Conservation (phyloP, 1,284 basidiomycete genomes). For the Hypsizygus ulmarius region DNA sequence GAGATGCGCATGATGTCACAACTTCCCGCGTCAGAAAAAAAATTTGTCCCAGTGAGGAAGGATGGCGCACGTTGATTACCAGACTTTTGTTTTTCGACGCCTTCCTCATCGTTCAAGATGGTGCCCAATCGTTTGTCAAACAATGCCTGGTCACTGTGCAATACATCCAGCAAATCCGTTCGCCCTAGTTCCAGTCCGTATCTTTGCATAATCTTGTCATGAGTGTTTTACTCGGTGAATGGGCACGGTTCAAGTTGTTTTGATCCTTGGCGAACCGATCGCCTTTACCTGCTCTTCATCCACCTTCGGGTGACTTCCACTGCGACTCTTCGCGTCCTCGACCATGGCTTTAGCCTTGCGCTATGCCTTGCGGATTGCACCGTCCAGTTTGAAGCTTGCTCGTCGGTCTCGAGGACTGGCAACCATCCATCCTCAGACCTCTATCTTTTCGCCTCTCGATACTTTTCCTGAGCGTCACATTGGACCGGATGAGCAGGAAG, state of each 20-base stretch:
- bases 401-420: conserved; percentile 45
- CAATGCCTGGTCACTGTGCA: not conserved
- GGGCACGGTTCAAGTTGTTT: conserved; percentile 44
- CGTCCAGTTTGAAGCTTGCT: conserved; percentile 24
- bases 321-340: conserved; percentile 18
- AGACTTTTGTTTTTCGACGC: conserved; percentile 3
- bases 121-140: not conserved
- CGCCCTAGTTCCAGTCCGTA: conserved; percentile 19
- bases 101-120: conserved; percentile 15
- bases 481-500: conserved; percentile 80
- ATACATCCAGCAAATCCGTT: not conserved
- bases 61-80: conserved; percentile 8
- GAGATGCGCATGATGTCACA: conserved; percentile 19
- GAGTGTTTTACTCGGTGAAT: conserved; percentile 60
- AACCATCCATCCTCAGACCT: conserved; percentile 54
- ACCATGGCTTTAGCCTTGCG: conserved; percentile 45
- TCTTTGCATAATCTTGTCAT: conserved; percentile 33
- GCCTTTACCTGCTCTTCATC: conserved; percentile 21
- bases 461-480: conserved; percentile 87
- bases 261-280: conserved; percentile 25
- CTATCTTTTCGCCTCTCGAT: conserved; percentile 80
- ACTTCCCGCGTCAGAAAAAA: conserved; percentile 31
- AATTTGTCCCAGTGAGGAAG: conserved; percentile 29
- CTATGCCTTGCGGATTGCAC: conserved; percentile 38
- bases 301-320: conserved; percentile 5